Conservation (phyloP, 768 basidiomycete genomes). For the Asterophora parasitica region DNA sequence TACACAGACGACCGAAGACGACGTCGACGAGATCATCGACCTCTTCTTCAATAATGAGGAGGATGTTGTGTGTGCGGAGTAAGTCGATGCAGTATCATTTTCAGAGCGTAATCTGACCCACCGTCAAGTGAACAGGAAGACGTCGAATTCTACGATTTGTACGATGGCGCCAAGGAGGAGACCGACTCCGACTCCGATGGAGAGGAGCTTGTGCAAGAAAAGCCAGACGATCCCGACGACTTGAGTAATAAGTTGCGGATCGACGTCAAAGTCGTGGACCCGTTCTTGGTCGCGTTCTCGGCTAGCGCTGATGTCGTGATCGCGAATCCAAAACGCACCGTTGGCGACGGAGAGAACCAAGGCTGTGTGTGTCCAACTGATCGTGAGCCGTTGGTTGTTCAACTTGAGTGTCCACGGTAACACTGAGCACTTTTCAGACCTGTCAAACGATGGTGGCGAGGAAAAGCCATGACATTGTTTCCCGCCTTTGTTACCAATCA, state of each 20-base stretch:
- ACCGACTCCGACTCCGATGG: neutral
- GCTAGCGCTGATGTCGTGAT: neutral
- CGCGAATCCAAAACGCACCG: neutral
- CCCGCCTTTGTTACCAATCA: too few species aligned
- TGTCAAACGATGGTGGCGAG: too few species aligned
- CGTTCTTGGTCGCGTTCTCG: neutral
- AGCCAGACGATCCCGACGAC: neutral
- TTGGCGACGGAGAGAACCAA: too few species aligned
- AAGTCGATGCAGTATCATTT: neutral
- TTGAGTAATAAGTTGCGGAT: neutral
- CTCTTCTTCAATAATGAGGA: neutral
- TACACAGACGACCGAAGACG: neutral
- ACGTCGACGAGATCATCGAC: slow-evolving; percentile 5
- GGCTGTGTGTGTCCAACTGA: too few species aligned
- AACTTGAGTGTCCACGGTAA: too few species aligned
- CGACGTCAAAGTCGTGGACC: neutral
- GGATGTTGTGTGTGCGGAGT: neutral
- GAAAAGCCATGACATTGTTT: too few species aligned
- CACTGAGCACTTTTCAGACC: too few species aligned
- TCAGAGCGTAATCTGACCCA: neutral
- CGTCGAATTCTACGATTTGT: slow-evolving; percentile 5
- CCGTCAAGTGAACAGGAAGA: slow-evolving; percentile 5
- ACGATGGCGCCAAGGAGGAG: neutral
- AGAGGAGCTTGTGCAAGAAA: too few species aligned
- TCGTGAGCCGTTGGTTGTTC: too few species aligned